Evolutionary conservation across 2,329 filamentous ascomycete genomes (phyloP), one percentile per base, ranked within the genome.

Genomic region (Colletotrichum kahawae): DNA sequence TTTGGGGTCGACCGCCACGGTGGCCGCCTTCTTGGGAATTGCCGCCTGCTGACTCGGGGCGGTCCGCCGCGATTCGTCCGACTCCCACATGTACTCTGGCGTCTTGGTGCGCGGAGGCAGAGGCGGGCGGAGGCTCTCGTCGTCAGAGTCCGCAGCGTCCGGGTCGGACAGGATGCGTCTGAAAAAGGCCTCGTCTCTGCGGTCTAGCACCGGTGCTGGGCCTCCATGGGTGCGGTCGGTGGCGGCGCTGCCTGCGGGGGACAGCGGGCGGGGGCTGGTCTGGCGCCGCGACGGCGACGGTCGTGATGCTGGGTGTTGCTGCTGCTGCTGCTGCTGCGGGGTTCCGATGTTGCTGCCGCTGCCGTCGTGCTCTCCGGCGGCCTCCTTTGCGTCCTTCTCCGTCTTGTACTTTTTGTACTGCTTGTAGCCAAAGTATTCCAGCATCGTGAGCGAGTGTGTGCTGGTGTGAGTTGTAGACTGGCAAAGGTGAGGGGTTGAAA

Each of bases 341-440:
- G 36, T 38, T 64, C 67, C 21, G 9, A 64, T 31, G 12, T 56
- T 76, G 18, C 76, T 67, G 2, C 67, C 36, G 14, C 81, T 75
- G 14, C 81, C 75, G 12, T 72, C 31, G 24, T 71, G 67, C 43
- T 71, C 33, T 62, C 29, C 76, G 12, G 75, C 77, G 9, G 81
- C 76, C 27, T 81, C 78, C 60, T 81, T 79, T 33, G 81, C 82
- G 18, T 83, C 83, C 75, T 91, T 89, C 74, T 91, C 86, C 3
- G 85, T 87, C 78, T 86, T 88, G 81, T 89, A 84, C 83, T 92
- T 91, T 84, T 92, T 93, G 80, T 88, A 84, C 82, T 92, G 93
- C 81, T 90, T 92, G 85, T 89, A 90, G 43, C 87, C 84, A 78
- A 93, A 89, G 82, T 91, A 93, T 82, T 93, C 91, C 76, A 93